A percentile compares a stretch with the other conserved stretches of the same genome.
phyloP scores from a whole-genome alignment of 2,329 filamentous ascomycete genomes.

The Ustulina deusta region DNA sequence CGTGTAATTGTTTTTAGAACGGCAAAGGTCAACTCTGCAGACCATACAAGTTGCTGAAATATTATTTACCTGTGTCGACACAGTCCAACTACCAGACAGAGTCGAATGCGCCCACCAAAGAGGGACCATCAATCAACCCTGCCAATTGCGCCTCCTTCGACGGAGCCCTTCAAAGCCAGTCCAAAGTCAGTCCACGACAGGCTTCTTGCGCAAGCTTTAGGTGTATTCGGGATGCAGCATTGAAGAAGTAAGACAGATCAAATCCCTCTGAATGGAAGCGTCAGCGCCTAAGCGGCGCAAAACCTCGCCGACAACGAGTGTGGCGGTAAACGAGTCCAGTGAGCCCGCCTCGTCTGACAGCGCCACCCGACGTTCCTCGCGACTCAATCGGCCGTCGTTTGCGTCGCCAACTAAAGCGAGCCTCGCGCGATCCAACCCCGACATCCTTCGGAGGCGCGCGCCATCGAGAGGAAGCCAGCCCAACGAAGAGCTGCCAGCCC shows the following conservation, averaged over 20 bases:
- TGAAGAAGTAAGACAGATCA: not conserved
- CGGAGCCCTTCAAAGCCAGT: not conserved
- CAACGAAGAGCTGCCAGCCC: conserved; percentile 33
- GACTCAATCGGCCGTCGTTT: conserved; percentile 65
- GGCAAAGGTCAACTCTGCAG: conserved; percentile 16
- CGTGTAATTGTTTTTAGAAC: conserved; percentile 20
- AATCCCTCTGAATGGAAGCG: conserved; percentile 59
- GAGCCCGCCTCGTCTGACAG: conserved; percentile 33
- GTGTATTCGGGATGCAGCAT: conserved; percentile 15
- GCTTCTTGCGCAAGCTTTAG: not conserved
- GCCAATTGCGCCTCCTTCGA: not conserved
- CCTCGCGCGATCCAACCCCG: conserved; percentile 70
- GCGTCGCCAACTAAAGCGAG: conserved; percentile 76
- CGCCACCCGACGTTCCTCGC: conserved; percentile 42
- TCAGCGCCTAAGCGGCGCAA: conserved; percentile 74
- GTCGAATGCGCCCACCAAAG: conserved; percentile 4
- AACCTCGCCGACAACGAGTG: conserved; percentile 66
- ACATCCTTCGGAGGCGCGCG: conserved; percentile 63
- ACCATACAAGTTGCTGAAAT: not conserved
- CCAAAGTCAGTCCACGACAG: not conserved
- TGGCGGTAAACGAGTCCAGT: conserved; percentile 51
- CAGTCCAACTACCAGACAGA: not conserved
- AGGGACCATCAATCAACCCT: not conserved
- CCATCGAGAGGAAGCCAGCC: conserved; percentile 47
- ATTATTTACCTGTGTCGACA: not conserved